Evolutionary conservation across 2,329 filamentous ascomycete genomes (phyloP).

Genomic region (Xylariales sp.): DNA sequence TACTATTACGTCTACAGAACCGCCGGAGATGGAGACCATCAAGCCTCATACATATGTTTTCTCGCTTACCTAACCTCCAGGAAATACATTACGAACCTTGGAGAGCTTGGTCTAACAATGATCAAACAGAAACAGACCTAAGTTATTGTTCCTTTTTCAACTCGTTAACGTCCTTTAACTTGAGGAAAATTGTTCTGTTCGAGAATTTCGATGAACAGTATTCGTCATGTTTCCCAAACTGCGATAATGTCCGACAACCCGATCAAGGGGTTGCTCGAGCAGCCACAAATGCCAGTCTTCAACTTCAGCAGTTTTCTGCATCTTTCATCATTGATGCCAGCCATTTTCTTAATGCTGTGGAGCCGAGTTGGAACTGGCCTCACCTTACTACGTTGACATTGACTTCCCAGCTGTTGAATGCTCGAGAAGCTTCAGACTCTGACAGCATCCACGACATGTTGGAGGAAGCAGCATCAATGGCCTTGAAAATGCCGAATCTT

Average conservation of each 20-base stretch:
- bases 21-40: constrained; percentile 28
- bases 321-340: constrained; percentile 25
- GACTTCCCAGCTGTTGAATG: no score
- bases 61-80: constrained; percentile 28
- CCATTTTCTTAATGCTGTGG: constrained; percentile 26
- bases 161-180: constrained; percentile 11
- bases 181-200: constrained; percentile 19
- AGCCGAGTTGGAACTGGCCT: no score
- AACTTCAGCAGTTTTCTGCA: constrained; percentile 22
- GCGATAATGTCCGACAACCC: constrained; percentile 15
- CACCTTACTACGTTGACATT: no score
- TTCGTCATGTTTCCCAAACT: constrained; percentile 14
- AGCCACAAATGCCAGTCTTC: constrained; percentile 18
- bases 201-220: constrained; percentile 28
- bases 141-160: constrained; percentile 15
- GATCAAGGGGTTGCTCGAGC: constrained; percentile 14
- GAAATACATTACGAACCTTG: constrained; percentile 35
- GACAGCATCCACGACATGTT: no score
- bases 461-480: no score
- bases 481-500: no score
- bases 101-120: constrained; percentile 23
- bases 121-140: constrained; percentile 25
- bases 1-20: constrained; percentile 32
- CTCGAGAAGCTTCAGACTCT: no score
- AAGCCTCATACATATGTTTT: constrained; percentile 26